phyloP scores from a whole-genome alignment of 2,329 filamentous ascomycete species.

The Chaetothyriales sp. region DNA sequence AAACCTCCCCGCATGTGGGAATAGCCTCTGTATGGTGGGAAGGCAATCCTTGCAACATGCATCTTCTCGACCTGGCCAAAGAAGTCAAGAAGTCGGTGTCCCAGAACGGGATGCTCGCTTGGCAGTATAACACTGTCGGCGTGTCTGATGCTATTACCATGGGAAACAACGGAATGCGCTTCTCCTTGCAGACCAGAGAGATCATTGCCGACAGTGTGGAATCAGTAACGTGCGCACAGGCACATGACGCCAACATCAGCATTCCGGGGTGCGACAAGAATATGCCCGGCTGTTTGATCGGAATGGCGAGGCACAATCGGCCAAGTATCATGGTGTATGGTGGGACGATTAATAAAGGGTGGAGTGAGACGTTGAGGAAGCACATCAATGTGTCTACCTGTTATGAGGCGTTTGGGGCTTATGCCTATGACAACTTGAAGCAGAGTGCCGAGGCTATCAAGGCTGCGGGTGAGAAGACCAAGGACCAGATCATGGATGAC shows the following conservation, averaged over 20 bases:
- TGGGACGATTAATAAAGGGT: slow-evolving; percentile 79
- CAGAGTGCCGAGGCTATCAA: slow-evolving; percentile 53
- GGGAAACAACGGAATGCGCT: slow-evolving; percentile 78
- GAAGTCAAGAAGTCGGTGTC: slow-evolving; percentile 71
- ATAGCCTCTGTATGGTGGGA: slow-evolving; percentile 95
- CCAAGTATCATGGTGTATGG: slow-evolving; percentile 94
- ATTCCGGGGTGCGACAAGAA: slow-evolving; percentile 96
- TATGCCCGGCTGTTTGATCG: slow-evolving; percentile 89
- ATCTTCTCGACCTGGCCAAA: slow-evolving; percentile 74
- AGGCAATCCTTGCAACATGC: slow-evolving; percentile 78
- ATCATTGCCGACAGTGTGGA: slow-evolving; percentile 92
- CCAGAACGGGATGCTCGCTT: slow-evolving; percentile 76
- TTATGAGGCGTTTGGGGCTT: slow-evolving; percentile 76
- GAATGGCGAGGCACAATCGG: slow-evolving; percentile 77
- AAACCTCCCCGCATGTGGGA: slow-evolving; percentile 78
- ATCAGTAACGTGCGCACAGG: slow-evolving; percentile 80
- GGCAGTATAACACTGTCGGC: slow-evolving; percentile 88
- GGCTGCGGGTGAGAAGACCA: slow-evolving; percentile 47
- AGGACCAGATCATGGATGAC: slow-evolving; percentile 70
- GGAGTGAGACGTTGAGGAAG: slow-evolving; percentile 60
- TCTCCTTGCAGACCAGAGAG: slow-evolving; percentile 78
- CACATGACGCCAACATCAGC: slow-evolving; percentile 83
- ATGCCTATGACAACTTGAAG: slow-evolving; percentile 58
- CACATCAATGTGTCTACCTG: slow-evolving; percentile 79
- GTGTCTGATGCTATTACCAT: slow-evolving; percentile 90